Percentiles rank a stretch among this genome's conserved stretches.
Evolutionary conservation across 2,329 filamentous ascomycete genomes (phyloP).

Genomic region (Fusarium sp.): DNA sequence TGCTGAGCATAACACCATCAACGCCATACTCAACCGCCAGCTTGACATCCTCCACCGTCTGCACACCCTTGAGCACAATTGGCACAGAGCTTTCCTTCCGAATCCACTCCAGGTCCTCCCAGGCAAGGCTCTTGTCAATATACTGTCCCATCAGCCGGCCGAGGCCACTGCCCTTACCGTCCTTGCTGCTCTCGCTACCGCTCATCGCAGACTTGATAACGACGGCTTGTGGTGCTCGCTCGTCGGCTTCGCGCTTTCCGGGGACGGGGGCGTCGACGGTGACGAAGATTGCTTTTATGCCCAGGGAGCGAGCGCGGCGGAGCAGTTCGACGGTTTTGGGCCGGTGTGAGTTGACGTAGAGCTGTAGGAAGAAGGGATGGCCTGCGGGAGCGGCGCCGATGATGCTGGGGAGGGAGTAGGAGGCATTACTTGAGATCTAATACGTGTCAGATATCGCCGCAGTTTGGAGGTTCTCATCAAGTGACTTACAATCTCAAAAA

Average conservation of each 20-base stretch:
- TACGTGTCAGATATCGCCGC: background rate
- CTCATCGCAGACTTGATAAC: constrained; percentile 56
- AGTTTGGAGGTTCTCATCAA: fast-evolving
- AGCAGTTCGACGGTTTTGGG: constrained; percentile 63
- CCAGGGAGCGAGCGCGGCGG: constrained; percentile 54
- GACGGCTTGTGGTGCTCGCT: constrained; percentile 62
- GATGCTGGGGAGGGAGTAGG: constrained; percentile 45
- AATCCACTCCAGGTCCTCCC: constrained; percentile 68
- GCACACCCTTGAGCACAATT: constrained; percentile 69
- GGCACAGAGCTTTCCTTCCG: constrained; percentile 60
- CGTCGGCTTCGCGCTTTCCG: constrained; percentile 69
- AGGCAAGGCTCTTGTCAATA: constrained; percentile 65
- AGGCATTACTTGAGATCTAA: constrained; percentile 48
- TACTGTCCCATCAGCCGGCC: constrained; percentile 65
- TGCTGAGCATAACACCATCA: constrained; percentile 68
- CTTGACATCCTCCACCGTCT: constrained; percentile 67
- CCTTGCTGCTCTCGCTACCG: constrained; percentile 60
- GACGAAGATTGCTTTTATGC: constrained; percentile 66
- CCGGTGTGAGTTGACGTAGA: constrained; percentile 67
- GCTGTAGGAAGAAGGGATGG: constrained; percentile 55
- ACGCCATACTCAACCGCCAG: constrained; percentile 63
- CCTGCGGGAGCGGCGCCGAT: constrained; percentile 41
- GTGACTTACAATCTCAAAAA: constrained; percentile 46
- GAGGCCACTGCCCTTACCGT: constrained; percentile 66
- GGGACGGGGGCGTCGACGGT: constrained; percentile 69